A percentile compares a stretch with the other conserved stretches of the same genome.
Evolutionary conservation across 257 asterid genomes (phyloP).

Genomic region (Solanum chaucha): DNA sequence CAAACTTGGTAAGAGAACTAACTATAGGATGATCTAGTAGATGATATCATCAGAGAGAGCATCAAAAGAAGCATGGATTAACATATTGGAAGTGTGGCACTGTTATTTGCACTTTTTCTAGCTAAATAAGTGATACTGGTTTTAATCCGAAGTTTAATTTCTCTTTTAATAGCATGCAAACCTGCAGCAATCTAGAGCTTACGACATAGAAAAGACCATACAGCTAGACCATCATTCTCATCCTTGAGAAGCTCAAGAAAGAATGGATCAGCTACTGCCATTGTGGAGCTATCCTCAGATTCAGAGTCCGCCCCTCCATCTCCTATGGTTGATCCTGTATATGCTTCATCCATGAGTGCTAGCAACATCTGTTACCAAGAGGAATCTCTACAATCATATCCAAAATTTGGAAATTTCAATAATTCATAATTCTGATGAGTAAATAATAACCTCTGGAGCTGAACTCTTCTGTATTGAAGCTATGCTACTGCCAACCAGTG

Average conservation of each 20-base stretch:
- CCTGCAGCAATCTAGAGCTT: neutral
- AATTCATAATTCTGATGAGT: conserved; percentile 4
- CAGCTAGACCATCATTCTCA: conserved; percentile 95
- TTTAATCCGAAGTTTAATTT: neutral
- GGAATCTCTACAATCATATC: conserved; percentile 6
- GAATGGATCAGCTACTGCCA: conserved; percentile 65
- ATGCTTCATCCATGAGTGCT: conserved; percentile 98
- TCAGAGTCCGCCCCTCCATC: conserved; percentile 94
- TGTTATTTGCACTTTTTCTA: neutral
- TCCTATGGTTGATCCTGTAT: conserved; percentile 88
- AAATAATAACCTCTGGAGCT: conserved; percentile 71
- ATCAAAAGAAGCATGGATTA: neutral
- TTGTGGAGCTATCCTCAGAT: conserved; percentile 75
- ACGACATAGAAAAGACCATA: conserved; percentile 34
- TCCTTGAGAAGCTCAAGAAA: conserved; percentile 97
- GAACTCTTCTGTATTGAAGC: conserved; percentile 94
- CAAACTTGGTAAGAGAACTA: neutral
- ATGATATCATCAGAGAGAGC: neutral
- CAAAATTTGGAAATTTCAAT: neutral
- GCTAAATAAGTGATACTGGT: neutral
- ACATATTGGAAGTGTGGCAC: neutral
- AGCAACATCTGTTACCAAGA: conserved; percentile 64
- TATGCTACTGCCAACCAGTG: conserved; percentile 85
- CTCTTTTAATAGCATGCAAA: neutral
- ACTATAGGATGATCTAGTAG: neutral